Base-by-base conservation (phyloP, 768 basidiomycete species). In the Lactarius evosmus region DNA sequence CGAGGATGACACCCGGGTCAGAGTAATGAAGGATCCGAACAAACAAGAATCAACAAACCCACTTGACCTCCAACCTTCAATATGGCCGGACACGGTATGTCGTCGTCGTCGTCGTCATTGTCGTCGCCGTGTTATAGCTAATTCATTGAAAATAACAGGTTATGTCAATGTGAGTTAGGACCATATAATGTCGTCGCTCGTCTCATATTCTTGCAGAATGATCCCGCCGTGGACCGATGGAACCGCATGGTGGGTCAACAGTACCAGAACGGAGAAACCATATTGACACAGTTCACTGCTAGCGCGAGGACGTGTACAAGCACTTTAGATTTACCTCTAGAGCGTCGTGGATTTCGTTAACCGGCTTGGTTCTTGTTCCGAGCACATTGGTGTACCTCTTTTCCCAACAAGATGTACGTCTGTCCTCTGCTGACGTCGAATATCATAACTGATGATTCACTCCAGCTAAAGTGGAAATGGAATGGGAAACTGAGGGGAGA, bases 271-370 rank as follows among this genome's bases (percentile, higher is more conserved):
- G 8, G 11, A 58, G 17, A 22, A 41, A 62, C 60, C 38, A 58
- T 62, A 32, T 62, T 61, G 53, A 63, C 19, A 32, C 52, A 7
- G 53, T 55, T 36, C 9, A 14, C 22, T 49, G 32, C 3, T 27
- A 95, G 93, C 87, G 93, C 46, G 93, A 95, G 73, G 82, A 86
- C 66, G 89, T 85, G n/a, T 92, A 93, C 75, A 79, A 88, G 72
- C 81, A 85, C 71, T 96, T 95, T 75, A 83, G 83, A 41, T 93
- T 91, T 80, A 95, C 91, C 38, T 83, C 77, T 32, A 78, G 82
- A 61, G 85, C 87, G 27, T 81, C 88, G 30, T 79, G 86, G 69
- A 82, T 85, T 50, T 70, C 82, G 41, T 64, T 91, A 25, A 75
- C 85, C 14, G 90, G 89, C 38, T 78, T 88, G 69, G 74, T 88